Evolutionary conservation across 805 yeast species (phyloP).

Genomic region (Candida chilensis): DNA sequence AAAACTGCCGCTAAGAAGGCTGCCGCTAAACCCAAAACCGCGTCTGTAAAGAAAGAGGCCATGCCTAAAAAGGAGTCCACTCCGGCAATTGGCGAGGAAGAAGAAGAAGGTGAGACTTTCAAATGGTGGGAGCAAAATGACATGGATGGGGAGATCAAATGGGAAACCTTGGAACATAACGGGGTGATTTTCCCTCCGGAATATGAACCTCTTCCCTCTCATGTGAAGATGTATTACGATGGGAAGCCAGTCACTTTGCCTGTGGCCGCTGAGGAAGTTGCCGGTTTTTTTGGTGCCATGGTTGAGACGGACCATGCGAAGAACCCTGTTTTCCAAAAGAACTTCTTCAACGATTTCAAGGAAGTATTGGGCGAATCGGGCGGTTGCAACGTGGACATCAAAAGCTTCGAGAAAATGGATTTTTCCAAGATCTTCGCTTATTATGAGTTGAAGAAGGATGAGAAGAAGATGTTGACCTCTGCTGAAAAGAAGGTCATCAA

Average conservation of each 20-base stretch:
- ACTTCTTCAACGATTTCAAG: constrained; percentile 75
- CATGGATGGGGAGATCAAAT: constrained; percentile 66
- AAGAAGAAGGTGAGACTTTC: constrained; percentile 52
- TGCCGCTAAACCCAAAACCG: constrained; percentile 7
- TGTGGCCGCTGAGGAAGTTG: constrained; percentile 86
- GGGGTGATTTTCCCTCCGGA: constrained; percentile 94
- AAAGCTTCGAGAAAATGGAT: constrained; percentile 62
- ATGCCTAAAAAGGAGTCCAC: constrained; percentile 7
- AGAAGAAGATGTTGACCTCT: constrained; percentile 56
- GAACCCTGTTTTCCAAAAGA: constrained; percentile 78
- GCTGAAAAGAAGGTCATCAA: constrained; percentile 73
- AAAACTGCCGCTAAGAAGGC: constrained; percentile 7
- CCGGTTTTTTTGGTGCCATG: constrained; percentile 90
- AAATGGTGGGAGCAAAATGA: constrained; percentile 84
- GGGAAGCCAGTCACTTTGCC: constrained; percentile 72
- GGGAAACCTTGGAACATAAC: constrained; percentile 80
- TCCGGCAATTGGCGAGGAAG: constrained; percentile 21
- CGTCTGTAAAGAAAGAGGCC: constrained; percentile 5
- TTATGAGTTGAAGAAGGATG: constrained; percentile 62
- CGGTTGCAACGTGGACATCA: constrained; percentile 48
- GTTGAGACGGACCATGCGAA: constrained; percentile 81
- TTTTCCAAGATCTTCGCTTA: constrained; percentile 65
- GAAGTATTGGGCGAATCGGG: constrained; percentile 62
- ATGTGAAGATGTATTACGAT: constrained; percentile 68
- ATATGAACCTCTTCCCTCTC: constrained; percentile 76